Evolutionary conservation across 768 basidiomycete species (phyloP).

Genomic region (Kondoa subrosea): DNA sequence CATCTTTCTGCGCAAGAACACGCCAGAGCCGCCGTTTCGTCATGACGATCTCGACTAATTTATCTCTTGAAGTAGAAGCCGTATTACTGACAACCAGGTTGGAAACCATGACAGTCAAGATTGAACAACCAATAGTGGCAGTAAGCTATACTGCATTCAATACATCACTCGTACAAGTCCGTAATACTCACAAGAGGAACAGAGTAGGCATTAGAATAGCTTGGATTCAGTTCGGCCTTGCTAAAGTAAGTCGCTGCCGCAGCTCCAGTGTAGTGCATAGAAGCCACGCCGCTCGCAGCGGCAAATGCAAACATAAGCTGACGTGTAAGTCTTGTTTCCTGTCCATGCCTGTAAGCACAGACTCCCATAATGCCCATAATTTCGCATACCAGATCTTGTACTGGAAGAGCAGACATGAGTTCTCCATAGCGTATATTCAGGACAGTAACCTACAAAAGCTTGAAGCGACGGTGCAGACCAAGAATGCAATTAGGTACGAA

Average conservation of each 20-base stretch:
- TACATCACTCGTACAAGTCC: too few species aligned
- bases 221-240: not conserved
- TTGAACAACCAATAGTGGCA: not conserved
- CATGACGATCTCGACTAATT: not conserved
- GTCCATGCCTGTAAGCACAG: too few species aligned
- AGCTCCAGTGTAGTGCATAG: not conserved
- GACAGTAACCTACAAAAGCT: not conserved
- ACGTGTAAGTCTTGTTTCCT: not conserved
- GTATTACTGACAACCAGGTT: not conserved
- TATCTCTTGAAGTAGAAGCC: not conserved
- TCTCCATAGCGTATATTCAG: not conserved
- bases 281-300: not conserved
- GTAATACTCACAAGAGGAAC: not conserved
- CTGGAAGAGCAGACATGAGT: not conserved
- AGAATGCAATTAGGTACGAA: not conserved
- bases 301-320: not conserved
- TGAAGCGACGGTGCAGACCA: constrained; percentile 3
- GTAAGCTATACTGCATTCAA: too few species aligned
- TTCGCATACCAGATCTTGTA: constrained; percentile 7
- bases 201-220: not conserved
- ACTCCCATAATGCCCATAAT: too few species aligned
- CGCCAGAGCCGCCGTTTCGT: constrained; percentile 3
- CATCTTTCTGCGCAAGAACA: constrained; percentile 7
- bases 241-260: not conserved
- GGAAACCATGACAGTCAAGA: constrained; percentile 1